These are phyloP conservation scores for Microcyclosporella mali DNA, from an alignment of 2,329 filamentous ascomycete species.

Conservation along the genomic window DNA sequence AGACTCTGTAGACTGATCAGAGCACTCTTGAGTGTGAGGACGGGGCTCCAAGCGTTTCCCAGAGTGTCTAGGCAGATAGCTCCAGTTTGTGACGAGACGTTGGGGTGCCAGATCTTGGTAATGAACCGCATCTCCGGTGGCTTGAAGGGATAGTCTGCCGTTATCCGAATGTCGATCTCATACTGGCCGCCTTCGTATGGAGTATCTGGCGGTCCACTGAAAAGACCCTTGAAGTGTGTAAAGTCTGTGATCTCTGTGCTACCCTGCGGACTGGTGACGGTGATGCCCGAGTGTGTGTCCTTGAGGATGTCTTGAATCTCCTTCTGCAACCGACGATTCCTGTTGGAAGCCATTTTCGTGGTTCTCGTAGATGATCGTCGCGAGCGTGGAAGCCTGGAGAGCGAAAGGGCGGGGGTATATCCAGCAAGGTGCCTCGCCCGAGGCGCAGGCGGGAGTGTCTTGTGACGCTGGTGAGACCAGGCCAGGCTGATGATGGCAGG, in stretches of 20 bases:
- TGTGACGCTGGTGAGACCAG: neutral
- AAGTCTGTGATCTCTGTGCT: slow-evolving; percentile 61
- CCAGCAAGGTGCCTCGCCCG: neutral
- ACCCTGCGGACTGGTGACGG: slow-evolving; percentile 41
- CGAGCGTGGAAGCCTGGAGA: neutral
- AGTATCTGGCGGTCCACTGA: slow-evolving; percentile 82
- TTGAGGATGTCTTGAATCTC: slow-evolving; percentile 68
- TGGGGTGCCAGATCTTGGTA: slow-evolving; percentile 95
- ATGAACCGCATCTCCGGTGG: slow-evolving; percentile 85
- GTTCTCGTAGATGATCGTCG: neutral
- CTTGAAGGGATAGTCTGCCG: slow-evolving; percentile 85
- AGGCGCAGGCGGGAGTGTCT: neutral
- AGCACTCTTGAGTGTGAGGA: slow-evolving; percentile 92
- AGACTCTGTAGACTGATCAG: slow-evolving; percentile 89
- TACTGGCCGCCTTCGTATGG: slow-evolving; percentile 86
- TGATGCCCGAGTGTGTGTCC: slow-evolving; percentile 72
- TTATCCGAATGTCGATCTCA: slow-evolving; percentile 78
- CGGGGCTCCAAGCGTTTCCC: slow-evolving; percentile 84
- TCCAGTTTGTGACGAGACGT: slow-evolving; percentile 73
- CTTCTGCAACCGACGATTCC: slow-evolving; percentile 60
- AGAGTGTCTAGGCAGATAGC: slow-evolving; percentile 96
- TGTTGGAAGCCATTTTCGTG: slow-evolving; percentile 47
- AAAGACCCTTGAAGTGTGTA: slow-evolving; percentile 74
- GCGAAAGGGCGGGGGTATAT: neutral
- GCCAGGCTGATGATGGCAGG: no score